These are phyloP conservation scores for Boletus subcaerulescens DNA, from an alignment of 768 basidiomycete genomes.

Conservation along the genomic window DNA sequence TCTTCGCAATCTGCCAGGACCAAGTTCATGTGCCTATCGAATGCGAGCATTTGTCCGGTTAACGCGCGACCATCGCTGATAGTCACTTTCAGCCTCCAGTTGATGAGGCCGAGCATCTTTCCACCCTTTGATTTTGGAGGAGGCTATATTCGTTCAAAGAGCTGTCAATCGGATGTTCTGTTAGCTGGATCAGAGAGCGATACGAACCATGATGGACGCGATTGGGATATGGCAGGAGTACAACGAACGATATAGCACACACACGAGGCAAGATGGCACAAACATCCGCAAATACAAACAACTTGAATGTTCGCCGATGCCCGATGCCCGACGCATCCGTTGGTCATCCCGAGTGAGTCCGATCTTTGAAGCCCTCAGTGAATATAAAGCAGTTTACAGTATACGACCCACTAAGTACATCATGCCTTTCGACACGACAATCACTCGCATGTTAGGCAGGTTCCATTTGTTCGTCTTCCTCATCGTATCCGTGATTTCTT, in stretches of 20 bases:
- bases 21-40: constrained; percentile 99
- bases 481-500: neutral
- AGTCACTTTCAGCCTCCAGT: constrained; percentile 96
- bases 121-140: constrained; percentile 97
- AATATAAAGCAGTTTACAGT: too few species aligned
- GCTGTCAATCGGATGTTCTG: constrained; percentile 6
- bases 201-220: constrained; percentile 59
- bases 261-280: constrained; percentile 26
- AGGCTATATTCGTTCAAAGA: constrained; percentile 48
- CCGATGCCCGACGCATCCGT: neutral
- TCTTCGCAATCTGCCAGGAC: constrained; percentile 98
- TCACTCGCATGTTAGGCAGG: constrained; percentile 54
- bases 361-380: too few species aligned
- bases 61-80: constrained; percentile 96
- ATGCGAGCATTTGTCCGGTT: constrained; percentile 98
- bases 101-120: constrained; percentile 96
- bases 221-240: constrained; percentile 22
- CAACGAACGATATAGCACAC: constrained; percentile 22
- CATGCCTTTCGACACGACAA: constrained; percentile 33
- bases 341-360: too few species aligned
- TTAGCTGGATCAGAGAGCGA: constrained; percentile 11
- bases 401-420: neutral
- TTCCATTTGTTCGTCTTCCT: constrained; percentile 1
- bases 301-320: neutral
- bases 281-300: constrained; percentile 34